A percentile compares a stretch with the other conserved stretches of the same genome.
Conservation (phyloP, 2,329 filamentous ascomycete species). For the Cylindrodendrum hubeiense region DNA sequence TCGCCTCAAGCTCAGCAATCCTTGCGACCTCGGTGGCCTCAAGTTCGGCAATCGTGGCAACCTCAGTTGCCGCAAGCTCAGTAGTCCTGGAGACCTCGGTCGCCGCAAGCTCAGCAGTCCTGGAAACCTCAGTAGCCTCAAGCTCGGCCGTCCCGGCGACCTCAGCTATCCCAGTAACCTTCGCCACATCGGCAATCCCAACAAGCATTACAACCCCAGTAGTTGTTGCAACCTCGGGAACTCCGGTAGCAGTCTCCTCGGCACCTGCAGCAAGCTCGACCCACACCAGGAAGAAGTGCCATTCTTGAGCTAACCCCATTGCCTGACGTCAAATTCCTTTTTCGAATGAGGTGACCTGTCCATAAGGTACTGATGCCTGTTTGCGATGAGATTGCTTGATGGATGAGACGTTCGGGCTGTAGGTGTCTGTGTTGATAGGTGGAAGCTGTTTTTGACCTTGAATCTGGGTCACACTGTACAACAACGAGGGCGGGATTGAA, state of each 20-base stretch:
- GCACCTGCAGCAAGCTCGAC: too few relatives aligned
- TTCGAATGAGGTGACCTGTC: too few relatives aligned
- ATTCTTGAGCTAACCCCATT: too few relatives aligned
- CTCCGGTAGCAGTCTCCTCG: background rate
- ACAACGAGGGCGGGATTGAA: too few relatives aligned
- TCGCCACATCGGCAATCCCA: background rate
- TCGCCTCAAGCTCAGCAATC: background rate
- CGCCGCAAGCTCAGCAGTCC: background rate
- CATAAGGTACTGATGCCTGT: too few relatives aligned
- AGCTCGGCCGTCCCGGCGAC: background rate
- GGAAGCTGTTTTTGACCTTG: too few relatives aligned
- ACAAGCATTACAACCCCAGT: background rate
- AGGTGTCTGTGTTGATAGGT: too few relatives aligned
- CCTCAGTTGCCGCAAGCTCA: background rate
- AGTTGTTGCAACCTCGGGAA: background rate
- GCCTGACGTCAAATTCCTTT: too few relatives aligned
- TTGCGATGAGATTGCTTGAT: too few relatives aligned
- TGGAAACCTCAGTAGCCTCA: background rate
- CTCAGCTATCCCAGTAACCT: background rate
- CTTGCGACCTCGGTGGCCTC: background rate
- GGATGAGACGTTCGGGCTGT: too few relatives aligned
- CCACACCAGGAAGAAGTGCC: too few relatives aligned
- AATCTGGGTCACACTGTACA: too few relatives aligned
- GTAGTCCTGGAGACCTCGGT: background rate
- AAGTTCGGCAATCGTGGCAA: background rate